Base-by-base conservation (phyloP, 2,329 filamentous ascomycete species). In the Thielaviopsis cerberus region DNA sequence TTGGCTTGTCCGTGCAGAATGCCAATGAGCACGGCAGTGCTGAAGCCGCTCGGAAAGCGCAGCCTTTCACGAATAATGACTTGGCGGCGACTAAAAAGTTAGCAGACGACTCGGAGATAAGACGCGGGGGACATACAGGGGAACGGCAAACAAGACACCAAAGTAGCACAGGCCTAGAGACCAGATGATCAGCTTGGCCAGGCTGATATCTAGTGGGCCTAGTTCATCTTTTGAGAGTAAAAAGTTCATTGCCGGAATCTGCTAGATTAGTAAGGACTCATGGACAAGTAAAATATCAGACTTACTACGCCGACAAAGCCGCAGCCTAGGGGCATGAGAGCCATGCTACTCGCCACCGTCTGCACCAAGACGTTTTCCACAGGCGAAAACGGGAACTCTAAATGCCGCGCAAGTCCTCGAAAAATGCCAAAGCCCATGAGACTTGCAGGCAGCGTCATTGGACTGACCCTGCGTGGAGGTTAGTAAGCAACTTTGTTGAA, bases 301-400 rank as follows among this genome's bases (percentile, higher is more conserved):
- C 76, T 65, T 65, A 79, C 74, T 8, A 97, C 90, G 4, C 91
- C 91, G 20, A 97, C 91, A 67, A 97, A 95, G 1, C 92, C 92
- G 65, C 91, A 94, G 0, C 91, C 91, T 11, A 98, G 73, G 0
- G 92, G 92, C 88, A 97, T 97, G 4, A 94, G 94, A 0, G 91
- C 92, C 69, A 97, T 94, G 17, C 87, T 87, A 11, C 92, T 91
- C 1, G 92, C 91, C 4, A 98, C 92, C 0, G 88, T 95, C 72
- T 98, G 92, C 11, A 98, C 86, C 23, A 98, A 76, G 3, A 98
- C 92, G 68, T 98, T 98, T 71, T 98, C 91, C 11, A 97, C 86
- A 0, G 92, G 90, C 3, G 86, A 88, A 66, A 98, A 98, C 0
- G 90, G 90, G 57, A 86, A 81, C 26, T 78, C 76, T 27, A 96